Conservation (phyloP, 805 yeast genomes). For the Zygotorulaspora chibaensis region DNA sequence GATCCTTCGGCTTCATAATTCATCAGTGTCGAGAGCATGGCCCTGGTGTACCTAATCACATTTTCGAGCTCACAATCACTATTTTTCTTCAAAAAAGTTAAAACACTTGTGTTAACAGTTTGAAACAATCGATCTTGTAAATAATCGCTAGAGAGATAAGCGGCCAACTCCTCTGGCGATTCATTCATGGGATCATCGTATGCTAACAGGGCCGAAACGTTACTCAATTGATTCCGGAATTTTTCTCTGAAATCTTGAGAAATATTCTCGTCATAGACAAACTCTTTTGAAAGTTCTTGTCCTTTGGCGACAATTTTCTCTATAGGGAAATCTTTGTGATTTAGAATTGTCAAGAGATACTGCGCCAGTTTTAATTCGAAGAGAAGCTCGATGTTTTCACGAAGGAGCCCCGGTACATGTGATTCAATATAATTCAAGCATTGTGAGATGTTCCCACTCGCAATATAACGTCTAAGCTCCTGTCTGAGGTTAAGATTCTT, state of each 20-base stretch:
- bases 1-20: conserved; percentile 34
- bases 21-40: conserved; percentile 35
- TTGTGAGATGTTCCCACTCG: conserved; percentile 43
- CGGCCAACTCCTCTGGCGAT: conserved; percentile 28
- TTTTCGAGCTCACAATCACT: conserved; percentile 43
- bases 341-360: conserved; percentile 20
- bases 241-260: conserved; percentile 25
- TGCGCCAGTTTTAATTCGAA: conserved; percentile 31
- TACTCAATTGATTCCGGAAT: conserved; percentile 40
- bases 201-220: conserved; percentile 49
- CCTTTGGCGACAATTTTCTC: conserved; percentile 20
- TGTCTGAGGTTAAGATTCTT: conserved; percentile 42
- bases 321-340: conserved; percentile 14
- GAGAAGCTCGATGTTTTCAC: conserved; percentile 20
- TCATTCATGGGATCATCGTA: conserved; percentile 47
- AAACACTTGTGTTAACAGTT: conserved; percentile 36
- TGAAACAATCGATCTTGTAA: conserved; percentile 32
- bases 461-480: conserved; percentile 41
- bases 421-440: conserved; percentile 38
- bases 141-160: conserved; percentile 25
- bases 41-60: conserved; percentile 40
- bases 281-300: conserved; percentile 24
- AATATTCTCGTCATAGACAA: conserved; percentile 18
- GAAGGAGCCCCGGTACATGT: conserved; percentile 27
- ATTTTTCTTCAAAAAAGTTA: conserved; percentile 42